Conservation (phyloP, 2,329 filamentous ascomycete genomes). For the Sarocladium brachiariae region DNA sequence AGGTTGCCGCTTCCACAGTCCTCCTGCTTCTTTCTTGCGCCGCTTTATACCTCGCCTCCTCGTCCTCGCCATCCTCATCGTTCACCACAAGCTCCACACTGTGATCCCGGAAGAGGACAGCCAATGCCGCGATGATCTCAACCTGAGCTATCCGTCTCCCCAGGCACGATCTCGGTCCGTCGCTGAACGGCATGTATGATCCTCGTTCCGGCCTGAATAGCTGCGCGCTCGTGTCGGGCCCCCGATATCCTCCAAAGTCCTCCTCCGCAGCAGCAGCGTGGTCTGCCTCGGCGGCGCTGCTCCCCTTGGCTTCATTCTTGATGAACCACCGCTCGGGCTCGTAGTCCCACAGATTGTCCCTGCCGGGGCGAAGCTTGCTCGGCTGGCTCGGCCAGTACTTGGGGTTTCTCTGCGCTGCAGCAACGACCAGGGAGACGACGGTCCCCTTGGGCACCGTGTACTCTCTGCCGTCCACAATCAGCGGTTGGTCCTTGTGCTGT, state of each 20-base stretch:
- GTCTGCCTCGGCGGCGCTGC: constrained; percentile 11
- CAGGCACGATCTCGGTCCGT: constrained; percentile 50
- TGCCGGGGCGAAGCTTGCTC: constrained; percentile 33
- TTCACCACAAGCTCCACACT: constrained; percentile 66
- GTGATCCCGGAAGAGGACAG: constrained; percentile 50
- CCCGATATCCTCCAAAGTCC: constrained; percentile 51
- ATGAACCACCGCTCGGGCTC: constrained; percentile 67
- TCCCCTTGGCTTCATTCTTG: constrained; percentile 14
- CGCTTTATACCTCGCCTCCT: constrained; percentile 50
- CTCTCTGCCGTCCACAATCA: constrained; percentile 52
- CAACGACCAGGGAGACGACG: constrained; percentile 48
- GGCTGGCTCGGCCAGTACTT: constrained; percentile 60
- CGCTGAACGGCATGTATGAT: constrained; percentile 51
- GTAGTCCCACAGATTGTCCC: constrained; percentile 59
- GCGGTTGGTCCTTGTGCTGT: constrained; percentile 41
- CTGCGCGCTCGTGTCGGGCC: constrained; percentile 53
- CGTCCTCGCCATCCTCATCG: constrained; percentile 47
- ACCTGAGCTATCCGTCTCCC: constrained; percentile 54
- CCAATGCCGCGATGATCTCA: constrained; percentile 48
- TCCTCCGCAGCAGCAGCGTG: constrained; percentile 31
- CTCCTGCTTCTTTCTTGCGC: constrained; percentile 49
- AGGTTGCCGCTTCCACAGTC: constrained; percentile 45
- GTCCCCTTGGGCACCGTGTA: constrained; percentile 51
- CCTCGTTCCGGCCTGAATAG: constrained; percentile 55
- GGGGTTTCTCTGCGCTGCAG: constrained; percentile 59